Evolutionary conservation across 2,329 filamentous ascomycete species (phyloP).

Genomic region (Ophiosphaerella herpotricha): DNA sequence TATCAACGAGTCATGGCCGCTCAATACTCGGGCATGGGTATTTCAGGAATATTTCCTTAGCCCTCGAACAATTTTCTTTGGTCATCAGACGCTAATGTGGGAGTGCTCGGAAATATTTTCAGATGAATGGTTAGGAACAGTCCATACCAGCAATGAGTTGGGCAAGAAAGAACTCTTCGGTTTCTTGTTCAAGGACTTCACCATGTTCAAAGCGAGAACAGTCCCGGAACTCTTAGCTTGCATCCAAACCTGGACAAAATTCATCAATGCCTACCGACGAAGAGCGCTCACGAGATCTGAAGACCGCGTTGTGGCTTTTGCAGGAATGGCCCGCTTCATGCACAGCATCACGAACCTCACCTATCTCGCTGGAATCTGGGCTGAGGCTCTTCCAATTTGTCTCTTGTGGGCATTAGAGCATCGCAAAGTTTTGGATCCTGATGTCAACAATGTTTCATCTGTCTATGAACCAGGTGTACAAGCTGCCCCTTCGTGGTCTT

Average conservation of each 20-base stretch:
- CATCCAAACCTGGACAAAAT: not conserved
- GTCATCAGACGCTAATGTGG: constrained; percentile 13
- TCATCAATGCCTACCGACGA: constrained; percentile 8
- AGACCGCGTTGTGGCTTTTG: constrained; percentile 13
- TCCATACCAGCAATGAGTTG: no score
- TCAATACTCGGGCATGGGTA: constrained; percentile 16
- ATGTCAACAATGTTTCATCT: no score
- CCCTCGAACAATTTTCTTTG: constrained; percentile 14
- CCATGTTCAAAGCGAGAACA: no score
- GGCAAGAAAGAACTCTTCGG: no score
- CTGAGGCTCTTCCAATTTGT: not conserved
- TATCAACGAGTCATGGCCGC: no score
- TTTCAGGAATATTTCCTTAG: constrained; percentile 23
- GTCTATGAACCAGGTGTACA: no score
- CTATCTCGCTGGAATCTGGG: constrained; percentile 14
- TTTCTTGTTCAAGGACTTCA: no score
- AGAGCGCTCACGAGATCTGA: not conserved
- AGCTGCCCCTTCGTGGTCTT: no score
- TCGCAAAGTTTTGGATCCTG: no score
- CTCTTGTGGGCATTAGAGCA: constrained; percentile 6
- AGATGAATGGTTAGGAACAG: constrained; percentile 7
- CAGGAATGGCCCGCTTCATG: constrained; percentile 7
- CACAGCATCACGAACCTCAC: not conserved
- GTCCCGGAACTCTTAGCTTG: no score
- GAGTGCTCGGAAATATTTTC: constrained; percentile 15